phyloP scores from a whole-genome alignment of 73 alveolate species.

The Paramecium biaurelia region DNA sequence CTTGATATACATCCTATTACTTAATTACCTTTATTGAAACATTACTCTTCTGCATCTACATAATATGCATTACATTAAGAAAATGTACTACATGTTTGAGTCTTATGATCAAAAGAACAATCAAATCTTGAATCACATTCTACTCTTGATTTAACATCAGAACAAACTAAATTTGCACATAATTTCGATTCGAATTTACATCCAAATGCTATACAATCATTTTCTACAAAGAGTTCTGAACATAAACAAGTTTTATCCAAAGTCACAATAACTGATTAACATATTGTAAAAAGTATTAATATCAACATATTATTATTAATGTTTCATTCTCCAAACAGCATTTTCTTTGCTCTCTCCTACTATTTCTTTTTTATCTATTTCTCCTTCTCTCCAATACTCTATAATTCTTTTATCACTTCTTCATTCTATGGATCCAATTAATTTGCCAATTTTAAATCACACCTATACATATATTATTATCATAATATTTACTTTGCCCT shows the following conservation, averaged over 20 bases:
- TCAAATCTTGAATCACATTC: not conserved
- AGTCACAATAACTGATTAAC: not conserved
- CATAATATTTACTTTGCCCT: not conserved
- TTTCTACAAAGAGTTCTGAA: not conserved
- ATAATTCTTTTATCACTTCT: not conserved
- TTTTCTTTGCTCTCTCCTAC: conserved; percentile 46
- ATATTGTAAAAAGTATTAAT: not conserved
- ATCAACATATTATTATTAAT: not conserved
- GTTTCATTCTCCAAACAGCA: conserved; percentile 40
- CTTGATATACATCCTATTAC: not conserved
- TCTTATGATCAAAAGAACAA: not conserved
- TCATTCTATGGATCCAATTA: not conserved
- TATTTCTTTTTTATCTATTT: not conserved
- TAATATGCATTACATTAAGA: not conserved
- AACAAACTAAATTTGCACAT: not conserved
- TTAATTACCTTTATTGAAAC: not conserved
- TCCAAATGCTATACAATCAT: not conserved
- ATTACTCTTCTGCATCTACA: not conserved
- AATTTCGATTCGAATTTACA: not conserved
- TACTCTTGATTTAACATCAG: not conserved
- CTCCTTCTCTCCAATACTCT: not conserved
- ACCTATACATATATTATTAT: not conserved
- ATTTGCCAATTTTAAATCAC: not conserved
- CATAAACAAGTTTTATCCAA: not conserved
- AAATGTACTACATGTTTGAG: not conserved